These are phyloP conservation scores for Serendipita vermifera DNA, from an alignment of 768 basidiomycete genomes.

Conservation along the genomic window DNA sequence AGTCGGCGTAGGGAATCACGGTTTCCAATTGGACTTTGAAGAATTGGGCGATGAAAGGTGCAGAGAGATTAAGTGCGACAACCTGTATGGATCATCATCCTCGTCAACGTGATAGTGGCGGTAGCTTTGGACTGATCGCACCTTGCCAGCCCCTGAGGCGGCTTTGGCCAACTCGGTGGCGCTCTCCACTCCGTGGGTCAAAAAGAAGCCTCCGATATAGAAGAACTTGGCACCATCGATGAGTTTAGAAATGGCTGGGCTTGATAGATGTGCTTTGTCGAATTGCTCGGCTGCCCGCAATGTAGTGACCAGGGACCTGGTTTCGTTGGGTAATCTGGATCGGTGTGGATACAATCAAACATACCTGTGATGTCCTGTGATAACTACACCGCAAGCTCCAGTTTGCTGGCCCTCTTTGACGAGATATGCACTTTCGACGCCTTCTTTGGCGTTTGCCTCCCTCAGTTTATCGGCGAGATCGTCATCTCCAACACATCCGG, in stretches of 20 bases:
- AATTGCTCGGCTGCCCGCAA: constrained; percentile 87
- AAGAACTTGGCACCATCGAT: constrained; percentile 70
- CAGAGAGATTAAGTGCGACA: constrained; percentile 87
- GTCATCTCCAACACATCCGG: constrained; percentile 90
- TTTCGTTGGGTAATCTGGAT: neutral
- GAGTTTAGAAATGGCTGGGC: constrained; percentile 59
- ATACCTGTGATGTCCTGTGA: constrained; percentile 86
- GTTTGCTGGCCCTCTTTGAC: constrained; percentile 81
- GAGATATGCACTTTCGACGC: constrained; percentile 75
- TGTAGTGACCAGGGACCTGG: constrained; percentile 83
- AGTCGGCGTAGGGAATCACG: constrained; percentile 71
- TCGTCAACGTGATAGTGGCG: too few relatives aligned
- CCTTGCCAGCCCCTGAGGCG: constrained; percentile 66
- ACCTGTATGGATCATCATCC: constrained; percentile 38
- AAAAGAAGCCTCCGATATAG: constrained; percentile 96
- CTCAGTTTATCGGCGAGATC: constrained; percentile 81
- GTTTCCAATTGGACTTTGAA: constrained; percentile 71
- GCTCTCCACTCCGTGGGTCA: constrained; percentile 75
- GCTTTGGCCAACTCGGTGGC: constrained; percentile 64
- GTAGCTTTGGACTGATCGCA: constrained; percentile 17
- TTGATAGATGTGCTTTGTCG: constrained; percentile 62
- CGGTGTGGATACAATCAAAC: neutral
- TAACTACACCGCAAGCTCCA: constrained; percentile 90
- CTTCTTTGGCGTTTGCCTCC: constrained; percentile 83
- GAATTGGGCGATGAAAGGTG: constrained; percentile 94